Conservation (phyloP, 441 rosid genomes). For the Codiaeum variegatum region DNA sequence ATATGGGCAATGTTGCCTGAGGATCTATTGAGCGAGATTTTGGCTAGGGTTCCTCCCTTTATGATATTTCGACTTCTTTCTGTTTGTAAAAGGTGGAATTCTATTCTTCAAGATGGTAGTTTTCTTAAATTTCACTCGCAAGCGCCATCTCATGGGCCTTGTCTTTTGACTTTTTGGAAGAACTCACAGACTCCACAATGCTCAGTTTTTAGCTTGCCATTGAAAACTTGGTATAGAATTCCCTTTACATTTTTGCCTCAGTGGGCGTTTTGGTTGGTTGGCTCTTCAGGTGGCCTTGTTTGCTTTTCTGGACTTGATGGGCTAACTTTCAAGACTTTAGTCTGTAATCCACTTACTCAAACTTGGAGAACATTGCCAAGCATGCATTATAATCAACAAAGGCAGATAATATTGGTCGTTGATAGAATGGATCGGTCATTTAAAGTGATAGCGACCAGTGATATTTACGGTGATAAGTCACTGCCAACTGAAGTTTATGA, state of each 20-base stretch:
- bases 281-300: constrained; percentile 85
- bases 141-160: constrained; percentile 89
- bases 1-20: constrained; percentile 97
- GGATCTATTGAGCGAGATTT: constrained; percentile 79
- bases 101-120: constrained; percentile 75
- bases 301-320: constrained; percentile 93
- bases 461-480: constrained; percentile 76
- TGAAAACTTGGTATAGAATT: constrained; percentile 86
- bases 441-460: constrained; percentile 83
- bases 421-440: constrained; percentile 68
- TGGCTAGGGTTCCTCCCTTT: constrained; percentile 89
- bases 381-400: constrained; percentile 83
- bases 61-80: constrained; percentile 87
- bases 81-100: constrained; percentile 91
- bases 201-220: constrained; percentile 82
- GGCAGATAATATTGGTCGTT: constrained; percentile 84
- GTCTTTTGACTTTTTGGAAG: constrained; percentile 88
- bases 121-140: constrained; percentile 86
- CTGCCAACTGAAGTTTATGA: constrained; percentile 92
- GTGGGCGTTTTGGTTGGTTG: constrained; percentile 92
- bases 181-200: constrained; percentile 76
- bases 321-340: constrained; percentile 65
- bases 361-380: constrained; percentile 73
- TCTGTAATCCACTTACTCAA: constrained; percentile 89
- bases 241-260: constrained; percentile 80